Base-by-base conservation (phyloP, 306 rosid species). In the Vigna trinervia region DNA sequence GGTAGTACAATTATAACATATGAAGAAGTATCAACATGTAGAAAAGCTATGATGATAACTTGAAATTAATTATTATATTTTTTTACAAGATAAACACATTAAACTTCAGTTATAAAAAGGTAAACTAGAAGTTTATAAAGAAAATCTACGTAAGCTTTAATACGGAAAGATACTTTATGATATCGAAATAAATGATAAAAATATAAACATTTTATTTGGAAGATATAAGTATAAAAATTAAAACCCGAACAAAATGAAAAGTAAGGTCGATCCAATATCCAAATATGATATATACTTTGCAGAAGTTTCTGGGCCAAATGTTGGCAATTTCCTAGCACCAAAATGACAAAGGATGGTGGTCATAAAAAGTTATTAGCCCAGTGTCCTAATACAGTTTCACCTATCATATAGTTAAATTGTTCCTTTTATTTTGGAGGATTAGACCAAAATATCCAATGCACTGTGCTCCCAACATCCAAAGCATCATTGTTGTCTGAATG, bases 401-500 rank as follows among this genome's bases (percentile, higher is more conserved):
- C 75, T 39, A 78, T 38, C 30, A 66, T 19, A 30, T 59, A 36
- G 3, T 57, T 20, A 73, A 58, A 53, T 45, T 83, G 75, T 53
- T 34, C 74, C 74, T 64, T 39, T 54, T 56, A 30, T 77, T 69
- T 47, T 32, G 43, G 62, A 71, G 41, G 77, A 67, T 9, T 60
- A 66, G 53, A 66, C 78, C 56, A 75, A 59, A 73, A 73, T 77
- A 73, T 82, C 84, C 19, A 66, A 39, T 64, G 1, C 51, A 36
- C 57, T 36, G 38, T 34, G 38, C 78, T 76, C 76, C 66, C 77
- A 62, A 70, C n/a, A 53, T 46, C 79, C 45, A 81, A 73, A 83
- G 73, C 68, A 75, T 77, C 87, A 85, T 30, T 81, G 14, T 39
- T 80, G 71, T 78, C 52, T 65, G 79, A 83, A 78, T 5, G 69